These are phyloP conservation scores for Aspergillus terreus DNA, from an alignment of 2,329 filamentous ascomycete species.

Conservation along the genomic window DNA sequence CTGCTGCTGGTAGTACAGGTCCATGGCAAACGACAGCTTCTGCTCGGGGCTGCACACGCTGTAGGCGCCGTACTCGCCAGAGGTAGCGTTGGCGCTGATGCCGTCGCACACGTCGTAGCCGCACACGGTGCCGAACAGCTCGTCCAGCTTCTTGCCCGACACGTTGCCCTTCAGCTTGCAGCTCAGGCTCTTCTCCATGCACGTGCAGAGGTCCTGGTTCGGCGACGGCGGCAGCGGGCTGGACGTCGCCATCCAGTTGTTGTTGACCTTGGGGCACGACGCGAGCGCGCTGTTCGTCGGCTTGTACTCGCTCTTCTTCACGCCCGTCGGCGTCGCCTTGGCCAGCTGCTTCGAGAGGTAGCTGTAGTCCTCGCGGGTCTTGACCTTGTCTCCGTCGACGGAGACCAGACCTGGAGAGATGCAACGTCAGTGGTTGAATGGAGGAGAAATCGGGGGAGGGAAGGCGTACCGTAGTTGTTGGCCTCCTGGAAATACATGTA, in stretches of 20 bases:
- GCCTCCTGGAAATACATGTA: conserved; percentile 94
- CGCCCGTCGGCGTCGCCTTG: conserved; percentile 61
- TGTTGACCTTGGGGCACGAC: conserved; percentile 63
- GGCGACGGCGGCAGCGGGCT: conserved; percentile 73
- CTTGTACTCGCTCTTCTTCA: conserved; percentile 63
- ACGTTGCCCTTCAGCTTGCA: conserved; percentile 64
- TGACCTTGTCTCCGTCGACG: conserved; percentile 62
- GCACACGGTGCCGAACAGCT: conserved; percentile 60
- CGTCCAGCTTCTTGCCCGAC: conserved; percentile 55
- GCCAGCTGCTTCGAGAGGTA: conserved; percentile 66
- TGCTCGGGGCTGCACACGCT: conserved; percentile 40
- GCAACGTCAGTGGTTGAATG: not conserved
- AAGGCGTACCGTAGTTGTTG: conserved; percentile 71
- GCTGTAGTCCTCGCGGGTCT: conserved; percentile 69
- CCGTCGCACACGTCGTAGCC: conserved; percentile 39
- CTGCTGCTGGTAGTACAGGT: conserved; percentile 42
- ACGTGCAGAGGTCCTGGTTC: conserved; percentile 72
- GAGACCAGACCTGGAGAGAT: conserved; percentile 41
- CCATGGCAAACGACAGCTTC: conserved; percentile 41
- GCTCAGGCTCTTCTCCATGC: conserved; percentile 70
- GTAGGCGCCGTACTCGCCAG: conserved; percentile 43
- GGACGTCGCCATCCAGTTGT: conserved; percentile 63
- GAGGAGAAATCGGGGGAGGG: not conserved
- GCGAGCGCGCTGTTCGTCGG: conserved; percentile 65
- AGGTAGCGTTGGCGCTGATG: conserved; percentile 37